A percentile compares a stretch with the other conserved stretches of the same genome.
These are phyloP conservation scores for Bidens hawaiensis DNA, from an alignment of 140 eudicot genomes.

Conservation along the genomic window DNA sequence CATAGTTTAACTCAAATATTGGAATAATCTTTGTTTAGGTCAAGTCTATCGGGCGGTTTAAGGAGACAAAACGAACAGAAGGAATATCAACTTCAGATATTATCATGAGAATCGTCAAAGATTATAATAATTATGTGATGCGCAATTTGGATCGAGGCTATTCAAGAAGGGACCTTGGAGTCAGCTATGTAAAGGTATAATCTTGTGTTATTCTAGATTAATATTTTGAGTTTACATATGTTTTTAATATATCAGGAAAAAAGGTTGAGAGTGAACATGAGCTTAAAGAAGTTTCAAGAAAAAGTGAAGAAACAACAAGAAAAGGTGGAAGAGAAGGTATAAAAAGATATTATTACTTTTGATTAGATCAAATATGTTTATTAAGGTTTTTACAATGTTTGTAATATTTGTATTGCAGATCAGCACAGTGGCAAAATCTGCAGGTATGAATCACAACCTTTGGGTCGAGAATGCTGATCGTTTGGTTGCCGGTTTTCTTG, in stretches of 20 bases:
- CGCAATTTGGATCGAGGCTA: slow-evolving; percentile 96
- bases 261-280: slow-evolving; percentile 85
- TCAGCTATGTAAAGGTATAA: slow-evolving; percentile 90
- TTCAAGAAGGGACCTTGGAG: slow-evolving; percentile 91
- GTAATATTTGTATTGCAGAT: slow-evolving; percentile 35
- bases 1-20: not conserved
- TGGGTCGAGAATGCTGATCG: slow-evolving; percentile 95
- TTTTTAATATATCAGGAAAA: slow-evolving; percentile 61
- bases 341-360: not conserved
- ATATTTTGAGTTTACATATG: not conserved
- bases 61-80: slow-evolving; percentile 92
- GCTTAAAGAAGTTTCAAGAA: slow-evolving; percentile 78
- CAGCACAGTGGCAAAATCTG: slow-evolving; percentile 65
- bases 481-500: slow-evolving; percentile 85
- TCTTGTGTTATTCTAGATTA: not conserved
- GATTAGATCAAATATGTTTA: not conserved
- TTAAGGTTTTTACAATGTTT: not conserved
- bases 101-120: slow-evolving; percentile 96
- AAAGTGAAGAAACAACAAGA: slow-evolving; percentile 98
- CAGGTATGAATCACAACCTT: slow-evolving; percentile 54
- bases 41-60: slow-evolving; percentile 74
- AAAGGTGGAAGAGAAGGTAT: slow-evolving; percentile 89
- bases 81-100: slow-evolving; percentile 96
- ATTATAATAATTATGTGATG: slow-evolving; percentile 87
- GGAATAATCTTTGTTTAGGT: slow-evolving; percentile 37